Evolutionary conservation across 2,329 filamentous ascomycete genomes (phyloP).

Genomic region (Alternaria ethzedia): DNA sequence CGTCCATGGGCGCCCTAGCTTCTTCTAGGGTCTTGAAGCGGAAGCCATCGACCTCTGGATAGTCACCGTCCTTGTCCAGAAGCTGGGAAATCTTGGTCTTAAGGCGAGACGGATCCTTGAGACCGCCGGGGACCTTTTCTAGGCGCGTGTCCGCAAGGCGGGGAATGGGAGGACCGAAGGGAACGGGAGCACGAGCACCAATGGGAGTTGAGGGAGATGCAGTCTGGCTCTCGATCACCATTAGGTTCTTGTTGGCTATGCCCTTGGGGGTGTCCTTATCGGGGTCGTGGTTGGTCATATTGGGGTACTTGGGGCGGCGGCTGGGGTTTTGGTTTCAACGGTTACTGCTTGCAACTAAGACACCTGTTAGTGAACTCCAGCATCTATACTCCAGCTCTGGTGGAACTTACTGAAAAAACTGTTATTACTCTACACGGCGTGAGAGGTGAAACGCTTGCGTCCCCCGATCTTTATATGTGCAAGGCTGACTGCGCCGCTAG

Average conservation of each 20-base stretch:
- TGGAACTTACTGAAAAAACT: neutral
- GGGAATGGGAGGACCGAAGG: neutral
- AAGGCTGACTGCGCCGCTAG: neutral
- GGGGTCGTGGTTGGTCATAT: constrained; percentile 2
- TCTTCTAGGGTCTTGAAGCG: constrained; percentile 10
- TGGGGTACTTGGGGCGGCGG: neutral
- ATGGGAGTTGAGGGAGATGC: neutral
- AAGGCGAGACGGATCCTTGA: neutral
- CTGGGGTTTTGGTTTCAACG: neutral
- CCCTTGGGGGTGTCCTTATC: neutral
- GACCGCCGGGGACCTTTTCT: neutral
- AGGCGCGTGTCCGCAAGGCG: neutral
- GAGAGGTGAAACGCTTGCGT: neutral
- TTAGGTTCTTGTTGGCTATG: neutral
- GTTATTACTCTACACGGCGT: neutral
- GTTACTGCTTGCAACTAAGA: neutral
- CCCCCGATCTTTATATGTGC: neutral
- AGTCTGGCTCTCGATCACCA: neutral
- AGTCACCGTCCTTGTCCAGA: constrained; percentile 1
- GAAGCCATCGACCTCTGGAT: neutral
- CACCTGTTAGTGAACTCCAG: neutral
- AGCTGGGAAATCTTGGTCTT: constrained; percentile 2
- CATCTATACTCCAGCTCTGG: neutral
- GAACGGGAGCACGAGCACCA: neutral
- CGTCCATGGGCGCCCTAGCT: constrained; percentile 3